A percentile compares a stretch with the other conserved stretches of the same genome.
Conservation (phyloP, 805 yeast genomes). For the Saccharomycopsis javanensis region DNA sequence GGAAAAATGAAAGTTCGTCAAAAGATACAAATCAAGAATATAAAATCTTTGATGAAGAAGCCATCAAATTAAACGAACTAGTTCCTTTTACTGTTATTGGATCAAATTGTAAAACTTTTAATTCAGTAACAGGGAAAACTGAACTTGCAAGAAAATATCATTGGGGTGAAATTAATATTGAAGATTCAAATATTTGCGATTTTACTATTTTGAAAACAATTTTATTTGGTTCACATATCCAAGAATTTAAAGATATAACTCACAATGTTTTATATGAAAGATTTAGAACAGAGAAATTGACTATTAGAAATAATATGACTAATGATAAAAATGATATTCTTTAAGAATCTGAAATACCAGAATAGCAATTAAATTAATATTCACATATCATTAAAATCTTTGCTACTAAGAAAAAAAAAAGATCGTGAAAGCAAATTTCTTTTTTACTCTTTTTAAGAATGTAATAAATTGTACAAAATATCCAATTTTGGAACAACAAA, state of each 20-base stretch:
- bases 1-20: neutral
- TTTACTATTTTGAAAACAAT: conserved; percentile 54
- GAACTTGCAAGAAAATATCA: conserved; percentile 48
- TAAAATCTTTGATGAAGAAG: neutral
- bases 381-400: too few species aligned
- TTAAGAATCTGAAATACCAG: too few species aligned
- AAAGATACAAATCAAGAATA: neutral
- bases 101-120: conserved; percentile 35
- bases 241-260: conserved; percentile 72
- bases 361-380: too few species aligned
- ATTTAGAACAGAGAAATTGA: conserved; percentile 59
- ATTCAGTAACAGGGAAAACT: conserved; percentile 29
- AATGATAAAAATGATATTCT: neutral
- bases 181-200: conserved; percentile 43
- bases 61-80: conserved; percentile 31
- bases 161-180: conserved; percentile 55
- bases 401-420: too few species aligned
- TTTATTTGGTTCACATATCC: conserved; percentile 72
- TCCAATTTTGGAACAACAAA: too few species aligned
- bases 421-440: too few species aligned
- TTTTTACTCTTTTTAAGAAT: too few species aligned
- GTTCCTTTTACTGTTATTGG: conserved; percentile 61
- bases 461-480: too few species aligned
- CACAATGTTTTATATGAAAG: conserved; percentile 69
- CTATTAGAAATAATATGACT: conserved; percentile 1